Evolutionary conservation across 306 rosid genomes (phyloP), one percentile per base, ranked within the genome.

Genomic region (Coriaria nepalensis): DNA sequence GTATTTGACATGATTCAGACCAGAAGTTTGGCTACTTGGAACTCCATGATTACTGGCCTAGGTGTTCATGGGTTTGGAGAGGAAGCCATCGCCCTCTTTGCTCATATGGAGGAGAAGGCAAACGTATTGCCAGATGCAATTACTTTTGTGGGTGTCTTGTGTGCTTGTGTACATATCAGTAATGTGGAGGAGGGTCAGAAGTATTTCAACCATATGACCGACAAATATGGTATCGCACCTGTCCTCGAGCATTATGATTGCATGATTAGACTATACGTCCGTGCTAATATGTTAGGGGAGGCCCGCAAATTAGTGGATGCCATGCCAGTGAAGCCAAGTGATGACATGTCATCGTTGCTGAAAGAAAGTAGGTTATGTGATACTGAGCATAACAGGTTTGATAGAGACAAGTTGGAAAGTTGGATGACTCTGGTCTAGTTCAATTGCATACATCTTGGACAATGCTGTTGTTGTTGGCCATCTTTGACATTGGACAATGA

Each of bases 1-100:
- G 82, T 78, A 5, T 81, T 81, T 61, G 66, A 57, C 35, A 33
- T 34, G 37, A 74, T 81, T 82, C 36, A 52, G 41, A 47, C 35
- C 41, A 81, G 47, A 60, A 73, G 72, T 56, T 57, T 81, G 70
- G 78, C 86, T 14, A 78, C 93, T 9, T 78, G 93, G 93, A 81
- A 81, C 52, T 47, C 78, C 13, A 78, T 81, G 82, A 75, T 81
- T 63, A 75, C 86, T 50, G 69, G 82, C 78, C 62, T 78, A 55
- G 93, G 93, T 7, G 93, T 81, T 47, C 82, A 78, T 33, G 86
- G 93, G n/a, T 58, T 53, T 45, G 75, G 80, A 13, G 38, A 64
- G 45, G 80, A 75, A 62, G 86, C 81, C 20, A 52, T 75, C 0
- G 51, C 46, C 7, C 39, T 74, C 48, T 81, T 72, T 48, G 48